These are phyloP conservation scores for Pharus latifolius DNA, from an alignment of 176 grass and related monocot genomes.

Conservation along the genomic window DNA sequence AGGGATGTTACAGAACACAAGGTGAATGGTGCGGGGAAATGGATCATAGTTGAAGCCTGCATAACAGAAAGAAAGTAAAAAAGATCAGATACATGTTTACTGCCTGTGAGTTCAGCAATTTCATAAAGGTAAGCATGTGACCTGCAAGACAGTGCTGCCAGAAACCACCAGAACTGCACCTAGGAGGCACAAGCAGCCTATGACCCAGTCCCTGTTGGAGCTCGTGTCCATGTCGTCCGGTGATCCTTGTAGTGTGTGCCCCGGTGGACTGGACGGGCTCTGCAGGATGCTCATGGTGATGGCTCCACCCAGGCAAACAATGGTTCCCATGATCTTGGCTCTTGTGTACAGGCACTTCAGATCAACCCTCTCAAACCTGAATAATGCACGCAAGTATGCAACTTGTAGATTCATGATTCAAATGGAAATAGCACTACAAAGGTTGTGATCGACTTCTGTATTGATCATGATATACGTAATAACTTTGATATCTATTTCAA, in stretches of 20 bases:
- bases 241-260: neutral
- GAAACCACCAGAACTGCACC: conserved; percentile 46
- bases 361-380: conserved; percentile 81
- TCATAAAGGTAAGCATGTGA: neutral
- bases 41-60: conserved; percentile 61
- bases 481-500: no score
- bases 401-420: no score
- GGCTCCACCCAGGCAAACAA: conserved; percentile 59
- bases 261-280: conserved; percentile 20
- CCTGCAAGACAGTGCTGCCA: conserved; percentile 50
- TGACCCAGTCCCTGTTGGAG: conserved; percentile 30
- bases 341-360: conserved; percentile 57
- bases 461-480: no score
- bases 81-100: neutral
- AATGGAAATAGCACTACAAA: no score
- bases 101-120: neutral
- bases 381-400: no score
- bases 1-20: conserved; percentile 52
- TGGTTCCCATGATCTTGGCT: conserved; percentile 57
- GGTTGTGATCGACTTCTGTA: no score
- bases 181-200: conserved; percentile 50
- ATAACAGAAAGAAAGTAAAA: neutral
- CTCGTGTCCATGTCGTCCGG: neutral
- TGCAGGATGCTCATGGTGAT: conserved; percentile 58
- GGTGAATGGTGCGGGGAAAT: conserved; percentile 50